A percentile compares a stretch with the other conserved stretches of the same genome.
Conservation (phyloP, 176 grass and related monocot genomes). For the Hsuehochloa calcarea region DNA sequence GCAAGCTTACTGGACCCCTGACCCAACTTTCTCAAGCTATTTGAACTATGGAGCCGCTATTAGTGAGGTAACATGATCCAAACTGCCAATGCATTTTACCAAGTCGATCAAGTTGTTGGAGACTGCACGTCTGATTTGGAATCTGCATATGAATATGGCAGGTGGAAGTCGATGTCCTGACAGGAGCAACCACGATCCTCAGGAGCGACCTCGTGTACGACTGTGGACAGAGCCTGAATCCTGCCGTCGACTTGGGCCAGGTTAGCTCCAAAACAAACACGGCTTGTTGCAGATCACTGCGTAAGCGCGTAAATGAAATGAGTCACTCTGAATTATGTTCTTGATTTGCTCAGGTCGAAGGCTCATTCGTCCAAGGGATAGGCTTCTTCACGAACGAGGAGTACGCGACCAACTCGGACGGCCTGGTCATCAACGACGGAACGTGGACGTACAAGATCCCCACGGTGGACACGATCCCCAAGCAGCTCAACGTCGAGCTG, state of each 20-base stretch:
- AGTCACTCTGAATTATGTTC: background rate
- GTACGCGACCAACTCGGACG: constrained; percentile 60
- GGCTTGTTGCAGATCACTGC: background rate
- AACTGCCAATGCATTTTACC: background rate
- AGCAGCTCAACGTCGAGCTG: constrained; percentile 76
- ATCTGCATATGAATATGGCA: constrained; percentile 22
- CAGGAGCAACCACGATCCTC: constrained; percentile 69
- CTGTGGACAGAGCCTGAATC: constrained; percentile 83
- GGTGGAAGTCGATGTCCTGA: constrained; percentile 79
- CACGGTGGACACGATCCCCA: constrained; percentile 74
- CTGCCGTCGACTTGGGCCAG: constrained; percentile 83
- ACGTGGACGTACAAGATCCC: constrained; percentile 94
- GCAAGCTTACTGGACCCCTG: constrained; percentile 56
- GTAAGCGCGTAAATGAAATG: too few species aligned
- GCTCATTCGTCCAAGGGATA: constrained; percentile 73
- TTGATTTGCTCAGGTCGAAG: constrained; percentile 47
- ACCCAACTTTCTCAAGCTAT: constrained; percentile 40
- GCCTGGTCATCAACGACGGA: constrained; percentile 60
- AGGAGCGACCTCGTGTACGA: constrained; percentile 72
- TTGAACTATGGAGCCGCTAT: constrained; percentile 78
- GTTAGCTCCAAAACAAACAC: constrained; percentile 7
- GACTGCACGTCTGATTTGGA: background rate
- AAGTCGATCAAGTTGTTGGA: background rate
- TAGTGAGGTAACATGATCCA: constrained; percentile 57
- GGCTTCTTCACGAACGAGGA: constrained; percentile 88